Base-by-base conservation (phyloP, 163 green algal species). In the Picocystis sp. region DNA sequence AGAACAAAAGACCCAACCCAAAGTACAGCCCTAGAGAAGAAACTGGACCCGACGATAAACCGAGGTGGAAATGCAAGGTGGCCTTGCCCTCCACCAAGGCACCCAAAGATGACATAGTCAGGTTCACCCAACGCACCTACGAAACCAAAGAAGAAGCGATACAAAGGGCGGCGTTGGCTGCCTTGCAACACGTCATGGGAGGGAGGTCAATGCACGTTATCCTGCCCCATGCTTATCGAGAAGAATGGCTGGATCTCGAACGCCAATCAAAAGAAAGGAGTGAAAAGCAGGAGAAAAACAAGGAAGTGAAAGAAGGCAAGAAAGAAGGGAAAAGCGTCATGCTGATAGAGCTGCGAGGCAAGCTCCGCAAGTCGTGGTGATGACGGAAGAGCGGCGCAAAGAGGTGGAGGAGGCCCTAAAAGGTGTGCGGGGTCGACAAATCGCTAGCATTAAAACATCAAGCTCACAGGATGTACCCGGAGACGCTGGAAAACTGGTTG, bases 61-160 rank as follows among this genome's bases (percentile, higher is more conserved):
- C 43, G 45, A 42, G 51, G 46, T 41, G 33, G 56, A 50, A 33
- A 2, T 49, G 56, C 46, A 55, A 53, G 73, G 82, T 93, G 21
- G 78, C 93, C 33, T 57, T 94, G 43, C 79, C 78, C 0, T 71
- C 92, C 63, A 52, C 63, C 2, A 86, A 85, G 56, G 62, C 70
- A 43, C 23, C 57, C 13, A 70, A 83, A 50, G 67, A 74, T 22
- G 84, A 93, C 55, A 58, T 84, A 0, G 72, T 94, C 13, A 60
- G 83, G 3, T 90, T 85, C 49, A 63, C 93, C 56, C 55, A 55
- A 11, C 60, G 74, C 12, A 61, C 69, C 1, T 70, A 62, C 2
- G 22, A 41, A 11, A 66, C 55, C 1, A 65, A 77, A 58, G 70
- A 81, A 33, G 81, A 90, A 56, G 80, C 78, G 2, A 49, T 74